Evolutionary conservation across 2,329 filamentous ascomycete species (phyloP).

Genomic region (Fusarium ramigenum): DNA sequence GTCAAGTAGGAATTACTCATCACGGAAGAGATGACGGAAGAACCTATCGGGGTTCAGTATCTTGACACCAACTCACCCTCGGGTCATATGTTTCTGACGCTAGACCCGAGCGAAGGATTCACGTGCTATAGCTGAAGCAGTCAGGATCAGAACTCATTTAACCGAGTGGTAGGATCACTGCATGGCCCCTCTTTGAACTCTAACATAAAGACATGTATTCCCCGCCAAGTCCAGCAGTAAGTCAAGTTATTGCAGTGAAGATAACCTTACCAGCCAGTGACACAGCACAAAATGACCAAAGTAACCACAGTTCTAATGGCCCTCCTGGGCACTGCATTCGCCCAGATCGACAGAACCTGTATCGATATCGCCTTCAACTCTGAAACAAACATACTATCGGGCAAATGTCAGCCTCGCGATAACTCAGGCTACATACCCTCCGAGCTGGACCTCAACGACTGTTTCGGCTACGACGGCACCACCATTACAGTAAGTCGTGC

Average conservation of each 20-base stretch:
- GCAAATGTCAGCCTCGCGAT: not conserved
- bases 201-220: not conserved
- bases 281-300: not conserved
- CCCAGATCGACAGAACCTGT: not conserved
- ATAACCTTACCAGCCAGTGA: too few species aligned
- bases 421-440: conserved; percentile 3
- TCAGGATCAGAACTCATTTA: not conserved
- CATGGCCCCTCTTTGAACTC: not conserved
- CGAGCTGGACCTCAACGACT: not conserved
- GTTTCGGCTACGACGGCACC: conserved; percentile 4
- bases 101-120: not conserved
- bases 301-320: fast-evolving
- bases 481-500: not conserved
- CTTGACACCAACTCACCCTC: not conserved
- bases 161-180: not conserved
- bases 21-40: too few species aligned
- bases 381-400: not conserved
- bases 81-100: not conserved
- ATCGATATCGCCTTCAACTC: conserved; percentile 1
- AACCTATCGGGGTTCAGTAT: not conserved
- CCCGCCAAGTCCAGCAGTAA: too few species aligned
- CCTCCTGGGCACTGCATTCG: not conserved
- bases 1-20: not conserved
- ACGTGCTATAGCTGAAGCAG: not conserved
- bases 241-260: fast-evolving